Evolutionary conservation across 75 land plant species (phyloP).

Genomic region (Cunninghamia lanceolata): DNA sequence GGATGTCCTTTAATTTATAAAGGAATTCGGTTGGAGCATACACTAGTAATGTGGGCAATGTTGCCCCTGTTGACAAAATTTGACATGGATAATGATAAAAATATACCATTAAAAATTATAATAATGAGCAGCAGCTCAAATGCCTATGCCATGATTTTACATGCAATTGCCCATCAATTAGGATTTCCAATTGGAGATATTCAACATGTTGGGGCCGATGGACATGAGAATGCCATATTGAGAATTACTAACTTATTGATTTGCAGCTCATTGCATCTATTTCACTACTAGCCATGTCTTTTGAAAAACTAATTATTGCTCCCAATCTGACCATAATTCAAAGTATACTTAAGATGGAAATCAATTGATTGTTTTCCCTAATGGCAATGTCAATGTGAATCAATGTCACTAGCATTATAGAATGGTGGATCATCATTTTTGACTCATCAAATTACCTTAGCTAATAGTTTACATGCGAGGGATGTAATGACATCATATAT

Average conservation of each 20-base stretch:
- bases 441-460: constrained; percentile 38
- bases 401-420: constrained; percentile 33
- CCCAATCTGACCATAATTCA: constrained; percentile 67
- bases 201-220: constrained; percentile 48
- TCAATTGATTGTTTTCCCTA: constrained; percentile 70
- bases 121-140: constrained; percentile 56
- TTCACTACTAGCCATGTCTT: constrained; percentile 62
- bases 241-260: constrained; percentile 60
- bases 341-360: constrained; percentile 74
- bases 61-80: constrained; percentile 31
- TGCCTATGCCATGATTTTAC: too few relatives aligned
- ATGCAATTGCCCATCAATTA: constrained; percentile 56
- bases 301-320: constrained; percentile 69
- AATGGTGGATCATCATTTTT: constrained; percentile 30
- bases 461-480: constrained; percentile 40
- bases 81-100: constrained; percentile 11
- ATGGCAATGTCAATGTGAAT: constrained; percentile 41
- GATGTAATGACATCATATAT: constrained; percentile 55
- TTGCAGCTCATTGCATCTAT: constrained; percentile 66
- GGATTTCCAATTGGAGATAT: constrained; percentile 53
- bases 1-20: constrained; percentile 75
- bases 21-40: constrained; percentile 75
- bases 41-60: constrained; percentile 69
- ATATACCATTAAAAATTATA: constrained; percentile 36
- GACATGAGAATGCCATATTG: constrained; percentile 41